Conservation (phyloP, 1,284 basidiomycete genomes). For the Cerrena zonata region DNA sequence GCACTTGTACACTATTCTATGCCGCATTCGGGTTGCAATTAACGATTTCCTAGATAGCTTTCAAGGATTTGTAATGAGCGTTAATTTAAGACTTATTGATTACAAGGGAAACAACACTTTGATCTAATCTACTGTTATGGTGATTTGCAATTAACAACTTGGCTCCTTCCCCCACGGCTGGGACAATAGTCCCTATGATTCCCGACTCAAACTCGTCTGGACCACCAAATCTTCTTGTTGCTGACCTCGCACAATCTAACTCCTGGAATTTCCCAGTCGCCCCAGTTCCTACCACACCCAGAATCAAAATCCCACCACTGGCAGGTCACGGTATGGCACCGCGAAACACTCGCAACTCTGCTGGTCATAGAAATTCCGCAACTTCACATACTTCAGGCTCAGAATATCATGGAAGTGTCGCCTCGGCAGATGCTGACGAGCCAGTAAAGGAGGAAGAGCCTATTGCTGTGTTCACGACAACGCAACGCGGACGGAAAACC, state of each 20-base stretch:
- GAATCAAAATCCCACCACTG: neutral
- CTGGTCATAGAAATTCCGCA: neutral
- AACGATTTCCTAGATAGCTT: no score
- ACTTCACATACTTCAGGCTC: constrained; percentile 5
- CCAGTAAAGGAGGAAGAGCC: neutral
- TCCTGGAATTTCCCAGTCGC: neutral
- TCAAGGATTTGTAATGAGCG: no score
- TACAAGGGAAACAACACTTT: no score
- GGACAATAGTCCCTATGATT: neutral
- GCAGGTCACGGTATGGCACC: no score
- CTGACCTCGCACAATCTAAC: neutral
- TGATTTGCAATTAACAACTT: no score
- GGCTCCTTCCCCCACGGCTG: neutral
- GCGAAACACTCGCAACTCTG: constrained; percentile 1
- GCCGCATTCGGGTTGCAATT: no score
- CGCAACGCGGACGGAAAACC: constrained; percentile 44
- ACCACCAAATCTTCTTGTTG: neutral
- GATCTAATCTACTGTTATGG: no score
- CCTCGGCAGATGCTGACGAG: constrained; percentile 1
- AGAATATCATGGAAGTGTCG: constrained; percentile 6
- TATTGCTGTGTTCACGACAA: constrained; percentile 15
- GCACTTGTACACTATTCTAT: no score
- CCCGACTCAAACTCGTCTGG: neutral
- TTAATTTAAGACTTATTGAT: no score
- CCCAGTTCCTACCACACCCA: neutral